These are phyloP conservation scores for Citropsis articulata DNA, from an alignment of 345 rosid genomes.

Conservation along the genomic window DNA sequence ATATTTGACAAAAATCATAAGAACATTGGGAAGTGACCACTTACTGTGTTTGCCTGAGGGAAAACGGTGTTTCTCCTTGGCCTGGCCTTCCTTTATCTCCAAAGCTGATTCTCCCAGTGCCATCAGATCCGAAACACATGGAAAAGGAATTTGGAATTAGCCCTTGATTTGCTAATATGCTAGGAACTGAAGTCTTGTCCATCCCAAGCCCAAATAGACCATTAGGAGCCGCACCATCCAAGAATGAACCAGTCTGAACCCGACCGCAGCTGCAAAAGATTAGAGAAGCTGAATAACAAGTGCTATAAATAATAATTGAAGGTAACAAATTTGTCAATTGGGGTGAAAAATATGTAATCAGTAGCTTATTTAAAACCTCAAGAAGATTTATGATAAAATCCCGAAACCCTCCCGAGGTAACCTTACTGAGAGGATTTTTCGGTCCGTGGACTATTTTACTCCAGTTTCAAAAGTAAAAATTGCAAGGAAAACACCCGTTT, in stretches of 20 bases:
- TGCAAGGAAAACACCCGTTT: neutral
- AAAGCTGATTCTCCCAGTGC: slow-evolving; percentile 81
- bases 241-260: slow-evolving; percentile 81
- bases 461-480: neutral
- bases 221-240: slow-evolving; percentile 88
- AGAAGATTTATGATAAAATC: neutral
- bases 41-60: slow-evolving; percentile 57
- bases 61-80: slow-evolving; percentile 87
- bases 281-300: slow-evolving; percentile 11
- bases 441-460: neutral
- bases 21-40: slow-evolving; percentile 20
- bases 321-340: neutral
- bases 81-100: slow-evolving; percentile 84
- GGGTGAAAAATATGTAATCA: neutral
- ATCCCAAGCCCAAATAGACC: slow-evolving; percentile 97
- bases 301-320: neutral
- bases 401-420: neutral
- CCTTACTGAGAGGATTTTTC: neutral
- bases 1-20: neutral
- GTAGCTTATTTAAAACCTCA: neutral
- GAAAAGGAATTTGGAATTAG: slow-evolving; percentile 78
- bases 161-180: slow-evolving; percentile 72
- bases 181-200: slow-evolving; percentile 77
- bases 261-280: slow-evolving; percentile 72
- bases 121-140: slow-evolving; percentile 81